Evolutionary conservation across 805 yeast genomes (phyloP).

Genomic region (Candida orba): DNA sequence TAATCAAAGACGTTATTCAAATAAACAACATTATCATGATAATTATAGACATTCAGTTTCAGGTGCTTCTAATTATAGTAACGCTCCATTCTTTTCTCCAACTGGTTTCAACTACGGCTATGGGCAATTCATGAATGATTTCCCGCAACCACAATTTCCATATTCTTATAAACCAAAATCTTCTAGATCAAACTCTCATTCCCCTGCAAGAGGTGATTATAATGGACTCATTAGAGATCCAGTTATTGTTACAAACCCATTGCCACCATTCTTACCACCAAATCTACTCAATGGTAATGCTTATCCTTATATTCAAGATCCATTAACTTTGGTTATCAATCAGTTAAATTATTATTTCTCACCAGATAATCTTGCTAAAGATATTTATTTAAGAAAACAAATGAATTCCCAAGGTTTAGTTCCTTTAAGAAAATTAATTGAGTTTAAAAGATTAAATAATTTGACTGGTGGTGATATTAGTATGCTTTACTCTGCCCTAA

Average conservation of each 20-base stretch:
- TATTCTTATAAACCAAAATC: constrained; percentile 6
- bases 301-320: constrained; percentile 15
- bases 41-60: constrained; percentile 17
- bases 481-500: constrained; percentile 20
- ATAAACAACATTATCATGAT: constrained; percentile 6
- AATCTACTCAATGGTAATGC: constrained; percentile 1
- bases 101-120: constrained; percentile 12
- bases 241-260: background rate
- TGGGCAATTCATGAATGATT: constrained; percentile 3
- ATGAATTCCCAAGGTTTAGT: constrained; percentile 76
- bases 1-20: constrained; percentile 5
- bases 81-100: constrained; percentile 10
- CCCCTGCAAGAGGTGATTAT: constrained; percentile 13
- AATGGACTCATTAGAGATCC: background rate
- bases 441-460: constrained; percentile 67
- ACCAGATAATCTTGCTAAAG: constrained; percentile 78
- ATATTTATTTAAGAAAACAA: constrained; percentile 69
- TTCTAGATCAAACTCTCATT: constrained; percentile 17
- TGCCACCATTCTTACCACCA: constrained; percentile 9
- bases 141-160: constrained; percentile 2
- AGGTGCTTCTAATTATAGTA: constrained; percentile 5
- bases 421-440: constrained; percentile 52
- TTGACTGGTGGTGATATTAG: constrained; percentile 49
- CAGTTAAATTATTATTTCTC: constrained; percentile 91
- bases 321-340: constrained; percentile 26